A percentile compares a stretch with the other conserved stretches of the same genome.
phyloP scores from a whole-genome alignment of 108 stramenopile species.

The Fragilaria radians region DNA sequence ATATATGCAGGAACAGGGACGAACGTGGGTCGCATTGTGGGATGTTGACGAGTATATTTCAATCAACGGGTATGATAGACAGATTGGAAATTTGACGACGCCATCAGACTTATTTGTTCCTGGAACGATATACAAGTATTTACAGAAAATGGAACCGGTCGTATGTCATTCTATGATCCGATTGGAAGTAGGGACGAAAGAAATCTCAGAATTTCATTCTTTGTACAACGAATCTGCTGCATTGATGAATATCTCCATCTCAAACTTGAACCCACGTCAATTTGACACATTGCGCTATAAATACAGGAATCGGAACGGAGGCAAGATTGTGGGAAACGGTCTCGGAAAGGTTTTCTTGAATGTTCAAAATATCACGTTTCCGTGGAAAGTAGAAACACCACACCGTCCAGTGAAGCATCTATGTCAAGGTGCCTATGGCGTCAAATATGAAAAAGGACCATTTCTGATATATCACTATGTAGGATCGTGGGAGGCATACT shows the following conservation, averaged over 20 bases:
- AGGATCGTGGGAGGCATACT: not conserved
- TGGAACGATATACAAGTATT: not conserved
- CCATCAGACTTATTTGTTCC: not conserved
- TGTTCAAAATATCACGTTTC: not conserved
- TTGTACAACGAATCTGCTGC: not conserved
- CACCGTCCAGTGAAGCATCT: not conserved
- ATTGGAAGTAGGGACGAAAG: not conserved
- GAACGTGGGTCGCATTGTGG: not conserved
- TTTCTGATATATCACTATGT: not conserved
- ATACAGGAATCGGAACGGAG: not conserved
- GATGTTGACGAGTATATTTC: constrained; percentile 4
- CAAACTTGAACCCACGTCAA: not conserved
- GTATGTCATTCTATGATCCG: not conserved
- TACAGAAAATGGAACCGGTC: not conserved
- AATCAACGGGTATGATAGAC: not conserved
- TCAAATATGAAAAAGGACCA: not conserved
- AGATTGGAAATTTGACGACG: not conserved
- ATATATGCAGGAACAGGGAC: not conserved
- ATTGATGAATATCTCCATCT: not conserved
- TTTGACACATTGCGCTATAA: constrained; percentile 1
- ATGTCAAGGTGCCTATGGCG: not conserved
- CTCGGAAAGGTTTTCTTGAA: not conserved
- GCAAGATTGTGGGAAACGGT: not conserved
- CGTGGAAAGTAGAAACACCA: not conserved
- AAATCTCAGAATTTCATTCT: not conserved